Evolutionary conservation across 345 rosid species (phyloP), one percentile per base, ranked within the genome.

Genomic region (Viola odorata): DNA sequence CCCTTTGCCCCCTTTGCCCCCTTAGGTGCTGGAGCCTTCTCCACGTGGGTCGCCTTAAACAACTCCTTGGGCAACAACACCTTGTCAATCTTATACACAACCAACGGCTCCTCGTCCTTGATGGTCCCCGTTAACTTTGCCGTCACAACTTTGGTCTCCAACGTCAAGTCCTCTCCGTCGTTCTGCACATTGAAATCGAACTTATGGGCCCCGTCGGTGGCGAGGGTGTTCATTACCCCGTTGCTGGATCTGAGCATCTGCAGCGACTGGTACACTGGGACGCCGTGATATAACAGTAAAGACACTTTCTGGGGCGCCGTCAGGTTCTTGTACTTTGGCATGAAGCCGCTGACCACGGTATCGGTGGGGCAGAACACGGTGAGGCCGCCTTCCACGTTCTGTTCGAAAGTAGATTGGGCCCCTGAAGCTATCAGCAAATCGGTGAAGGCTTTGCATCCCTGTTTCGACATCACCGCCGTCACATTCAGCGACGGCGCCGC

Each of bases 361-460:
- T 72, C 75, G 8, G 75, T 42, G 6, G 75, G 75, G 56, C 75
- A 72, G 37, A 72, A 61, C 55, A 72, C 75, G 48, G 75, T 72
- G 11, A 72, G 17, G 0, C 75, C 75, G 8, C 75, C 75, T 53
- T 72, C 75, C 4, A 72, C 37, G 50, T 44, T 72, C 47, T 56
- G 60, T 47, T 72, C 75, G 52, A 65, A 66, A 0, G 75, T 72
- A 7, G 53, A 6, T 6, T 4, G 41, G 5, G 67, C 75, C 36
- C 75, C 75, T 0, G 70, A 14, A 0, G 71, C 67, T 39, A 44
- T 55, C 42, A 72, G 10, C 59, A 72, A 32, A 45, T 72, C 68
- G 23, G 67, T 32, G 64, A 72, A 72, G 0, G 58, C 62, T 15
- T 66, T 66, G 67, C 75, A 72, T 6, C 75, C 75, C 61, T 72